Evolutionary conservation across 2,329 filamentous ascomycete genomes (phyloP).

Genomic region (Penicillium rolfsii): DNA sequence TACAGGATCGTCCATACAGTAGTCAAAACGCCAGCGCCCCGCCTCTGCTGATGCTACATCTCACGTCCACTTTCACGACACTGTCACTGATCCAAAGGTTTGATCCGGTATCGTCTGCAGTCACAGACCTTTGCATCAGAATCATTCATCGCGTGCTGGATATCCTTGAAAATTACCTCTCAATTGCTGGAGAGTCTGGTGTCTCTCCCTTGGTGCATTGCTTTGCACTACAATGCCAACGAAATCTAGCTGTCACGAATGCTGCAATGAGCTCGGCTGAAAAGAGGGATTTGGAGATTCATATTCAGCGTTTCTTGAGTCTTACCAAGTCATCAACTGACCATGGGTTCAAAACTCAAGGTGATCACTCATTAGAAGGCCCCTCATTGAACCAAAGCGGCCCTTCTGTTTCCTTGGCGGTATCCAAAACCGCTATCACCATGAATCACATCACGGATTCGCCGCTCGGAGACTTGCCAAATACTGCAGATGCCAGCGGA

Average conservation of each 20-base stretch:
- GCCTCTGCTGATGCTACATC: slow-evolving; percentile 21
- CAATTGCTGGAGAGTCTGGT: slow-evolving; percentile 11
- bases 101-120: slow-evolving; percentile 4
- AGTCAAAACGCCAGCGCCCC: slow-evolving; percentile 9
- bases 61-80: slow-evolving; percentile 18
- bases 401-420: not conserved
- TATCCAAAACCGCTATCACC: not conserved
- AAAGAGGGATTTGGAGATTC: not conserved
- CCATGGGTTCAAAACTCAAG: not conserved
- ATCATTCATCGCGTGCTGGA: slow-evolving; percentile 9
- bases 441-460: not conserved
- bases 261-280: not conserved
- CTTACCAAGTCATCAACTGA: not conserved
- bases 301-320: not conserved
- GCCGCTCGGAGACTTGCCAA: not conserved
- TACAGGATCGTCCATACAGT: slow-evolving; percentile 10
- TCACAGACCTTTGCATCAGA: slow-evolving; percentile 4
- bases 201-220: slow-evolving; percentile 20
- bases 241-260: slow-evolving; percentile 7
- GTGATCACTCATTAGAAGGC: not conserved
- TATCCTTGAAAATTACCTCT: slow-evolving; percentile 20
- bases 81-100: slow-evolving; percentile 11
- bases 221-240: slow-evolving; percentile 20
- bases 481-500: not conserved
- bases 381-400: not conserved